Conservation (phyloP, 2,329 filamentous ascomycete species). For the Penicillium sp. region DNA sequence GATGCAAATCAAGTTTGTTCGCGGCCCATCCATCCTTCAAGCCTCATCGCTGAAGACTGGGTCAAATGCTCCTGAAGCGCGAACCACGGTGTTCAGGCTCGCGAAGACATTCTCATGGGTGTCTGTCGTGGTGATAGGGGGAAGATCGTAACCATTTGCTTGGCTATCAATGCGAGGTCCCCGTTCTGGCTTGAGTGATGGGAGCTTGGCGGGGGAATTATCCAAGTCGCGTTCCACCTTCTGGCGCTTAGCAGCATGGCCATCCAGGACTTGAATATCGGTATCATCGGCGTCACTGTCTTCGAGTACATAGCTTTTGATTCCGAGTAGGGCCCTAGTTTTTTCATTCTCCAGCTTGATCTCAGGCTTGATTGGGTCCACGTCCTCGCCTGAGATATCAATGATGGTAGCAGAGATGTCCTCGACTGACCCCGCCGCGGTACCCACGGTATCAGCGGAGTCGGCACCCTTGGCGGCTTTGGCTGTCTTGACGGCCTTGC, state of each 20-base stretch:
- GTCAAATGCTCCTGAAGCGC: background rate
- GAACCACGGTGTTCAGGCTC: background rate
- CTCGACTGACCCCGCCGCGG: background rate
- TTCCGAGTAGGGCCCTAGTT: background rate
- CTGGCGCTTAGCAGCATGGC: background rate
- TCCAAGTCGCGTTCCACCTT: background rate
- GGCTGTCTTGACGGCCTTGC: background rate
- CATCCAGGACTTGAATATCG: background rate
- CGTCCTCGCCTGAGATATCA: conserved; percentile 5
- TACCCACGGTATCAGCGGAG: background rate
- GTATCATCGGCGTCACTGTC: background rate
- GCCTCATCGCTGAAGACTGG: background rate
- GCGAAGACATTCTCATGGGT: background rate
- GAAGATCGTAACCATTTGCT: background rate
- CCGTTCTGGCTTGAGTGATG: background rate
- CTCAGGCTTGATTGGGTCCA: conserved; percentile 12
- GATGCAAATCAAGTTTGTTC: background rate
- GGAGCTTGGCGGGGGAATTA: background rate
- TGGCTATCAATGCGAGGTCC: background rate
- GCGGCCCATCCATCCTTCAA: background rate
- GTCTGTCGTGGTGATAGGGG: background rate
- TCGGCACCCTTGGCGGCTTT: background rate
- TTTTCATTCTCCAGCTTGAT: background rate
- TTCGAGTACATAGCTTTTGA: background rate
- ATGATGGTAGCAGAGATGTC: background rate